A percentile compares a stretch with the other conserved stretches of the same genome.
These are phyloP conservation scores for Albizia julibrissin DNA, from an alignment of 306 rosid genomes.

Conservation along the genomic window DNA sequence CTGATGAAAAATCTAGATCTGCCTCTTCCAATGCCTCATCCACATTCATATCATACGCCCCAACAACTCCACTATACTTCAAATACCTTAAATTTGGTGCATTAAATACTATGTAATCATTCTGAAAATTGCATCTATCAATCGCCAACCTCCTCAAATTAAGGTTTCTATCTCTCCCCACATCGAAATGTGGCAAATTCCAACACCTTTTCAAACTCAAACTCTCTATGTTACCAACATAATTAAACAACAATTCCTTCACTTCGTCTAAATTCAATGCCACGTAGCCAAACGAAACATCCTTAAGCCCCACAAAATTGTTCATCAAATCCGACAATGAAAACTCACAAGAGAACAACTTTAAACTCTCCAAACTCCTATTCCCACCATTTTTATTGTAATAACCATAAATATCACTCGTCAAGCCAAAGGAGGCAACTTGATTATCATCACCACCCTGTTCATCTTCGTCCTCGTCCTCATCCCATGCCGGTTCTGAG, in stretches of 20 bases:
- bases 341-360: constrained; percentile 31
- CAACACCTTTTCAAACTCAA: constrained; percentile 31
- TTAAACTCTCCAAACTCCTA: neutral
- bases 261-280: neutral
- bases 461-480: neutral
- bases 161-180: neutral
- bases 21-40: constrained; percentile 5
- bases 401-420: neutral
- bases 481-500: neutral
- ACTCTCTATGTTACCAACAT: constrained; percentile 9
- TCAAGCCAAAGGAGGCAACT: neutral
- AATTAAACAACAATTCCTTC: neutral
- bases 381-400: neutral
- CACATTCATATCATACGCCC: neutral
- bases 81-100: constrained; percentile 25
- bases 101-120: neutral
- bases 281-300: constrained; percentile 31
- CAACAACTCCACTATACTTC: constrained; percentile 22
- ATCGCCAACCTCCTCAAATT: constrained; percentile 27
- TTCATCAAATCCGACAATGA: neutral
- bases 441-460: neutral
- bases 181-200: neutral
- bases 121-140: neutral
- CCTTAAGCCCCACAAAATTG: constrained; percentile 20
- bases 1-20: constrained; percentile 7